Base-by-base conservation (phyloP, 83 land plant genomes). In the Picea engelmannii region DNA sequence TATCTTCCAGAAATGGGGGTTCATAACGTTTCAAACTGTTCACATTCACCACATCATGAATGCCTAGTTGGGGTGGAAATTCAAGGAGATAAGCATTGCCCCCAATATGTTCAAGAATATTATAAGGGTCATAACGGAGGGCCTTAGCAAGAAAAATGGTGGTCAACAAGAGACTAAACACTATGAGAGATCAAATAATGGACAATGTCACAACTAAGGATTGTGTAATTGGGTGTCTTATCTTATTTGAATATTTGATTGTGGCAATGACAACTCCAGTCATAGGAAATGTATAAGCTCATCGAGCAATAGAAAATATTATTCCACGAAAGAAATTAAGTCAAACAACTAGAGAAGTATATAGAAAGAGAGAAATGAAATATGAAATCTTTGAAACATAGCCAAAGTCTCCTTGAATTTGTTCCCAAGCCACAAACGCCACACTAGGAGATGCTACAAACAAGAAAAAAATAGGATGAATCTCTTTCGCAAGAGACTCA, bases 391-490 rank as follows among this genome's bases (percentile, higher is more conserved):
- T 84, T 7, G 99, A 78, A 2, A 91, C 90, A 66, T 87, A 66
- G 74, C 92, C 93, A 62, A 96, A 94, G 58, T 87, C 85, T 21
- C 97, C 99, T 38, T 79, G 83, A 76, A 96, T 87, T 52, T 35
- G 85, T 18, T 89, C 91, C 97, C 99, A 96, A 4, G 99, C 97
- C 85, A 92, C 91, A 31, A 91, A 91, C 49, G 98, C 95, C n/a
- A 89, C 89, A 55, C 97, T 94, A 6, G 99, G 99, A 9, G 95
- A 89, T 16, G 99, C 99, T 0, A 96, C 95, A 74, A 96, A 96
- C 64, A 96, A 84, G 83, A 96, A 95, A 86, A 93, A 95, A 4
- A 93, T 92, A 20, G 99, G 99, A 79, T 95, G 98, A 21, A 96
- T 95, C 79, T 96, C 98, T 71, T 89, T 89, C 95, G 93, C n/a